Evolutionary conservation across 2,329 filamentous ascomycete species (phyloP), one percentile per base, ranked within the genome.

Genomic region (Pezicula rhizophila): DNA sequence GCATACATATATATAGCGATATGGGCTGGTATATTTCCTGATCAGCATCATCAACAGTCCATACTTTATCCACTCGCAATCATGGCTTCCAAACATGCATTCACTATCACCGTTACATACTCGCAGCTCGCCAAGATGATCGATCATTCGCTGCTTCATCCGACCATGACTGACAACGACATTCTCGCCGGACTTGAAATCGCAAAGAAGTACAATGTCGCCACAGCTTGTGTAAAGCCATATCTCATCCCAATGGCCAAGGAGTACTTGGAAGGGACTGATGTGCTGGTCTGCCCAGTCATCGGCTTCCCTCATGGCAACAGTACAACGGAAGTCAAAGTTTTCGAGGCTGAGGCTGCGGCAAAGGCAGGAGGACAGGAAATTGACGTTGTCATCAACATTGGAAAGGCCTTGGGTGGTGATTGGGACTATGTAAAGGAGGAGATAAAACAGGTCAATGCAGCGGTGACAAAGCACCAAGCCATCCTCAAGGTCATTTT

Each of bases 121-220:
- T n/a, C n/a, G n/a, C 68, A 75, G 50, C 61, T 80, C 46, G 74
- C 76, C 53, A 75, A 76, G 54, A 69, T 70, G 64, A 82, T 83
- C 54, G 79, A 83, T 55, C 79, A 82, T 62, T 81, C 78, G 11
- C 71, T 84, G 14, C 70, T 83, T 1, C 78, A 82, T 56, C 80
- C 80, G 4, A 80, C 77, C 46, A 73, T 83, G 70, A 81, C 79
- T n/a, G n/a, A n/a, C n/a, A n/a, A n/a, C n/a, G n/a, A n/a, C n/a
- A n/a, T n/a, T n/a, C 7, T 78, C 82, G 57, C 61, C 1, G 79
- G 78, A 3, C 70, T 82, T 1, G 55, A 65, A 8, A 70, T 78
- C 39, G 65, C 72, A 14, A 71, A 68, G 46, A 64, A 70, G 14
- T 68, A 76, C 64, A 62, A 67, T 35, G 76, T 81, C 15, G 77